These are phyloP conservation scores for Penicillium goetzii DNA, from an alignment of 495 filamentous ascomycete species.

Conservation along the genomic window DNA sequence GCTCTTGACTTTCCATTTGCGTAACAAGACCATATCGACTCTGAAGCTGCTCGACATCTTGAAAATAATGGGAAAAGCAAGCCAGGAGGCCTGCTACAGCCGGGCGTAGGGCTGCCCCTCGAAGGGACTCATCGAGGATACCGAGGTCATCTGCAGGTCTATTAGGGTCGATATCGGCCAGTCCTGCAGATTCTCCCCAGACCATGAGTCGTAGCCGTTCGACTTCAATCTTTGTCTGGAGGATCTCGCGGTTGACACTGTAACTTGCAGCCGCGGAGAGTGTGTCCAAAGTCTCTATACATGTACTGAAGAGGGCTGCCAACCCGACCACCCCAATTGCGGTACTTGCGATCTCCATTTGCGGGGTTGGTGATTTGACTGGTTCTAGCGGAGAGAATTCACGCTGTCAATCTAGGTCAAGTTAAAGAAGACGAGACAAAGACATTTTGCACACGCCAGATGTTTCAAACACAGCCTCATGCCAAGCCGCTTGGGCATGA, in stretches of 20 bases:
- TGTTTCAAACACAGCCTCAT: not conserved
- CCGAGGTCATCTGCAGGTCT: not conserved
- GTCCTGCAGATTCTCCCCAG: conserved; percentile 11
- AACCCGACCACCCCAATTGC: conserved; percentile 22
- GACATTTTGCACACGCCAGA: not conserved
- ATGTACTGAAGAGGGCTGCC: conserved; percentile 11
- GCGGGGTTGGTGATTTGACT: not conserved
- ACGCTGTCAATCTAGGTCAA: too few species aligned
- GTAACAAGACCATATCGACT: conserved; percentile 3
- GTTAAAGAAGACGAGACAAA: not conserved
- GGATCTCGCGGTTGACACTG: conserved; percentile 4
- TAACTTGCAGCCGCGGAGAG: conserved; percentile 8
- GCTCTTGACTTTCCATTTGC: not conserved
- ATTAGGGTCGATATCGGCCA: conserved; percentile 2
- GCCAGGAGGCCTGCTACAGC: not conserved
- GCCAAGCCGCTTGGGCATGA: not conserved
- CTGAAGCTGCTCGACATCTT: not conserved
- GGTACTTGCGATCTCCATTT: conserved; percentile 12
- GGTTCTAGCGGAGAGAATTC: not conserved
- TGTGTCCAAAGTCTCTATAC: conserved; percentile 4
- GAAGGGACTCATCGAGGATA: not conserved
- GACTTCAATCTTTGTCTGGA: conserved; percentile 9
- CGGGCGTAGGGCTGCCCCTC: not conserved
- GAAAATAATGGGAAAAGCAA: conserved; percentile 1
- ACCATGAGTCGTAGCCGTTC: conserved; percentile 9